Conservation (phyloP, 129 eudicot genomes). For the Pseudognaphalium luteoalbum region DNA sequence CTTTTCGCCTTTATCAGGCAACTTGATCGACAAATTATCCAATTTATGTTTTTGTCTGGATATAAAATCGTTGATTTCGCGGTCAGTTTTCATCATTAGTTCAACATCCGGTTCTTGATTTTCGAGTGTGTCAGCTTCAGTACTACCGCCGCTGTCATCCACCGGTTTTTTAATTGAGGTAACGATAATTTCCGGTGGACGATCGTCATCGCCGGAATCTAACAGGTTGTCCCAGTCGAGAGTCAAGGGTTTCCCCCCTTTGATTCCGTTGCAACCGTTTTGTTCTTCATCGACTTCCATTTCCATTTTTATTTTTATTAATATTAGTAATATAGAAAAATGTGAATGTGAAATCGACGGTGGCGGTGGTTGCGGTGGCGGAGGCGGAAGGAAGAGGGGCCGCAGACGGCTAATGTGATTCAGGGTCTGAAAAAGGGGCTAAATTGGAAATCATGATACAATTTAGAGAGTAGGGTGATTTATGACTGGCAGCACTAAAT, state of each 20-base stretch:
- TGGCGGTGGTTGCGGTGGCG: background rate
- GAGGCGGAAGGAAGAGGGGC: background rate
- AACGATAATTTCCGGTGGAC: conserved; percentile 28
- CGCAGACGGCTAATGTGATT: background rate
- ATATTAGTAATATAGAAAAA: background rate
- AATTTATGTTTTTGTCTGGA: background rate
- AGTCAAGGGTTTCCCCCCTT: conserved; percentile 20
- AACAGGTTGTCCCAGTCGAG: conserved; percentile 39
- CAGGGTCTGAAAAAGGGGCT: background rate
- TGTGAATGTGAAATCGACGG: conserved; percentile 20
- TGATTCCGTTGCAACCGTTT: conserved; percentile 5
- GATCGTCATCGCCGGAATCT: conserved; percentile 40
- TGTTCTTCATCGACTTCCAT: conserved; percentile 37
- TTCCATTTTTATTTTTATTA: conserved; percentile 20
- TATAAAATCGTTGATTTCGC: conserved; percentile 13
- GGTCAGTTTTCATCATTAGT: conserved; percentile 18
- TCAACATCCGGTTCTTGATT: conserved; percentile 8
- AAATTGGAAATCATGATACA: no score
- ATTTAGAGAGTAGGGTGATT: no score
- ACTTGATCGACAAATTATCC: background rate
- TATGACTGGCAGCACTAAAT: no score
- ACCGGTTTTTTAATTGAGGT: background rate
- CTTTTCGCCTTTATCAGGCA: conserved; percentile 57
- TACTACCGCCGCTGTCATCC: background rate
- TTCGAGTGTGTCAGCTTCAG: background rate